Evolutionary conservation across 2,329 filamentous ascomycete genomes (phyloP), one percentile per base, ranked within the genome.

Genomic region (Periconia sp.): DNA sequence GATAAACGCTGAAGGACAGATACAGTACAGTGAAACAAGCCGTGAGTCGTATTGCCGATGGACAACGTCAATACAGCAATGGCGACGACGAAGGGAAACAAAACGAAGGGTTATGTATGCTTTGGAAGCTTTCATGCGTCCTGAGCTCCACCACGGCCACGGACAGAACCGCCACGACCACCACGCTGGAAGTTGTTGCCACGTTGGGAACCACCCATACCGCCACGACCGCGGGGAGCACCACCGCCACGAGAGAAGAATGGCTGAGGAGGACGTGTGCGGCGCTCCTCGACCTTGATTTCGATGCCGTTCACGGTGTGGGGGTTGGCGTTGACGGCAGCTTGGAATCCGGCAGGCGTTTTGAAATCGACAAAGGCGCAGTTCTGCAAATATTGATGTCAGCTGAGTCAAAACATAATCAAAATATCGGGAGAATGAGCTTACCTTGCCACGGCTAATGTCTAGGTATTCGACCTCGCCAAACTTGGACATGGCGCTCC

Each of bases 361-460:
- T 87, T 89, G 76, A 94, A 99, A 74, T 99, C 94, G 55, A 97
- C 91, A 71, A 97, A 97, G 23, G 94, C 94, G 70, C 92, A 97
- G 82, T 94, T 97, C 93, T 96, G 70, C 27, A 37, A 3, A 1
- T 9, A 8, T n/a, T 20, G 13, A n/a, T 37, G 10, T 37, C 10
- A 19, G 47, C 23, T 72, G 58, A 73, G 64, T 48, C 45, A 8
- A 13, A 7, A 23, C 15, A 17, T 41, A 6, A 19, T 10, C 27
- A 17, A 14, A 17, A 18, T 49, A 14, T 2, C 15, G 23, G 17
- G 37, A 51, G 11, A 5, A 41, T 63, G n/a, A 31, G 63, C 78
- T 67, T 81, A 96, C 92, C 89, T 96, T 97, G 66, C 76, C 76
- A 59, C 85, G 82, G 71, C 81, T 85, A 62, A 87, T 81, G 66